Evolutionary conservation across 2,329 filamentous ascomycete genomes (phyloP).

Genomic region (Colletotrichum sp.): DNA sequence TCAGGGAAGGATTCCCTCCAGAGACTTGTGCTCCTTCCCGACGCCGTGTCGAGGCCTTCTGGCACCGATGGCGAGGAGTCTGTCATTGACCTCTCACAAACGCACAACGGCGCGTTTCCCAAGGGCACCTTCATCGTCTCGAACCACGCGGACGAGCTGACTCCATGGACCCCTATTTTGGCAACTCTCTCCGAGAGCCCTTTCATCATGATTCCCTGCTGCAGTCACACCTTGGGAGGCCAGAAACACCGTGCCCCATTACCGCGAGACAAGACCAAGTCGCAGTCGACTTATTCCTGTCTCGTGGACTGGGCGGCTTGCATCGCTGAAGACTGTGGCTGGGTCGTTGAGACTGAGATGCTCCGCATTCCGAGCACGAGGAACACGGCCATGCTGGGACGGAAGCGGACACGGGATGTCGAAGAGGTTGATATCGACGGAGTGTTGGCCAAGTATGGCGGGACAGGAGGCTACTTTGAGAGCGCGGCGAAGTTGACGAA

Average conservation of each 20-base stretch:
- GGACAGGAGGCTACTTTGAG: conserved; percentile 62
- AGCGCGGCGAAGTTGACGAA: conserved; percentile 68
- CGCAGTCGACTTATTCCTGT: conserved; percentile 78
- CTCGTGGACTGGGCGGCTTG: conserved; percentile 79
- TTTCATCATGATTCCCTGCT: conserved; percentile 95
- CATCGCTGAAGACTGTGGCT: conserved; percentile 76
- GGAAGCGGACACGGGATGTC: conserved; percentile 40
- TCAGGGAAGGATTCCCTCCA: conserved; percentile 38
- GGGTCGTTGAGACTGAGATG: conserved; percentile 80
- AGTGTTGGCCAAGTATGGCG: conserved; percentile 57
- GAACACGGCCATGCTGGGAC: conserved; percentile 82
- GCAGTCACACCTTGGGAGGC: conserved; percentile 85
- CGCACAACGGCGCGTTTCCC: conserved; percentile 71
- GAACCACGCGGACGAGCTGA: conserved; percentile 96
- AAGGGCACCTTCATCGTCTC: conserved; percentile 88
- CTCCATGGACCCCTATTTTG: conserved; percentile 92
- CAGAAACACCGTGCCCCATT: conserved; percentile 71
- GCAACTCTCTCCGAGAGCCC: conserved; percentile 77
- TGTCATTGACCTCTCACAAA: conserved; percentile 14
- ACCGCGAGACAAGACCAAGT: conserved; percentile 53
- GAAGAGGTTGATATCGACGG: conserved; percentile 44
- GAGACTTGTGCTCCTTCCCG: conserved; percentile 55
- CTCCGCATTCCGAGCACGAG: conserved; percentile 91
- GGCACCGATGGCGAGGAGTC: conserved; percentile 16
- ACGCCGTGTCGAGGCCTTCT: conserved; percentile 34